Base-by-base conservation (phyloP, 2,329 filamentous ascomycete genomes). In the Trichoderma gracile region DNA sequence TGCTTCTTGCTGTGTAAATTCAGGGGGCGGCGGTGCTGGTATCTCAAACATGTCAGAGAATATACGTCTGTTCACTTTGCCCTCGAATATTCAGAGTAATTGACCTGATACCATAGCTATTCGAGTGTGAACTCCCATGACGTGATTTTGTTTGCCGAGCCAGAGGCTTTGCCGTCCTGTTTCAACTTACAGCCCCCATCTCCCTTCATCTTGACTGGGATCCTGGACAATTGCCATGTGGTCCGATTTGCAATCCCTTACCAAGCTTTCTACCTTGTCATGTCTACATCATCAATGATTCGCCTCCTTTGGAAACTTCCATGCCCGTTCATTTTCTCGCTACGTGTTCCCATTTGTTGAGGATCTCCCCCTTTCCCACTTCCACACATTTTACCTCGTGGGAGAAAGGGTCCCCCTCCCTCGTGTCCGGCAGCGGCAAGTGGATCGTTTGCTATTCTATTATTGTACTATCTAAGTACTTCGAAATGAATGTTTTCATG, bases 1-100 rank as follows among this genome's bases (percentile, higher is more conserved):
- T 43, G 15, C 40, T 52, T 4, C 8, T 30, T 9, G 42, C 3
- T 17, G 9, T 43, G 10, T 42, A 23, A 23, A 15, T 52, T 43
- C 38, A 43, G 57, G 56, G 57, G 57, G 57, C 57, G 57, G 57
- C 57, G 23, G 57, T 60, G 57, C 46, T 40, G 27, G 21, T 42
- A 12, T 21, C 7, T 52, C 15, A 52, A 52, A 30, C 21, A 50
- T 10, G n/a, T 14, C 6, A 30, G 15, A 8, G 23, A 17, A 17
- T 5, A 5, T n/a, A n/a, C 17, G 12, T 5, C 45, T 47, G 19
- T 47, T 23, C 21, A 21, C 12, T 47, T 14, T n/a, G n/a, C n/a
- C n/a, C n/a, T n/a, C n/a, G n/a, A n/a, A n/a, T n/a, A n/a, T n/a
- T n/a, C n/a, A n/a, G n/a, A n/a, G n/a, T 19, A 17, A 1, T 19